Percentiles rank a stretch among this genome's conserved stretches.
Evolutionary conservation across 495 filamentous ascomycete genomes (phyloP).

Genomic region (Mytilinidion resinicola): DNA sequence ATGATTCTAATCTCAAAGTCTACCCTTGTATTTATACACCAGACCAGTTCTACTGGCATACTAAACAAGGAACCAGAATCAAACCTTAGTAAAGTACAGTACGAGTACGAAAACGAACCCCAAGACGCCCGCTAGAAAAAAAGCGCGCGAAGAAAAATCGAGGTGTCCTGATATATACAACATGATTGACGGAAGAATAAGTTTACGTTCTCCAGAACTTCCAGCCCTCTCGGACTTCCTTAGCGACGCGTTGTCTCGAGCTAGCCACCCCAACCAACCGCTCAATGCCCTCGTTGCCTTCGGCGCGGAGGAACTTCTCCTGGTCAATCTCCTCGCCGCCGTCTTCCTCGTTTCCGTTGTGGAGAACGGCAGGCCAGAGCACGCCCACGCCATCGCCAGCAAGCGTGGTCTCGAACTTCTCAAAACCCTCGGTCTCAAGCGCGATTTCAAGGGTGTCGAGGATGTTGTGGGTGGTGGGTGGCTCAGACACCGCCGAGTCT

Average conservation of each 20-base stretch:
- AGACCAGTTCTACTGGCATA: too few relatives aligned
- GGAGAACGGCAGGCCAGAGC: slow-evolving; percentile 79
- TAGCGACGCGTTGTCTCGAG: slow-evolving; percentile 44
- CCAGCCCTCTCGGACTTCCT: slow-evolving; percentile 72
- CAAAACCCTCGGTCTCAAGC: slow-evolving; percentile 69
- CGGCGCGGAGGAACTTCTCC: slow-evolving; percentile 79
- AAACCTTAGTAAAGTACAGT: too few relatives aligned
- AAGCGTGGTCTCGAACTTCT: slow-evolving; percentile 77
- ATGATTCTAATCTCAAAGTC: too few relatives aligned
- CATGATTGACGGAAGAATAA: neutral
- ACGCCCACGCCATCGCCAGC: slow-evolving; percentile 91
- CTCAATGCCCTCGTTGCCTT: slow-evolving; percentile 76
- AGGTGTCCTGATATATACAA: too few relatives aligned
- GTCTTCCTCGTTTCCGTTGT: slow-evolving; percentile 63
- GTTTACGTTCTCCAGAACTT: slow-evolving; percentile 72
- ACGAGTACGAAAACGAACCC: too few relatives aligned
- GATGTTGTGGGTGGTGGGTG: slow-evolving; percentile 21
- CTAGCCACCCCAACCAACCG: slow-evolving; percentile 46
- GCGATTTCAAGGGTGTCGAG: slow-evolving; percentile 56
- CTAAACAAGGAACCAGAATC: too few relatives aligned
- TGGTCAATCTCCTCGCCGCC: slow-evolving; percentile 89
- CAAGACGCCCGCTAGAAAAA: too few relatives aligned
- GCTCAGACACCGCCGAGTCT: slow-evolving; percentile 13
- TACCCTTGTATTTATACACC: too few relatives aligned
- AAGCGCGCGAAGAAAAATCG: too few relatives aligned